Evolutionary conservation across 2,329 filamentous ascomycete genomes (phyloP).

Genomic region (Periglandula ipomoeae): DNA sequence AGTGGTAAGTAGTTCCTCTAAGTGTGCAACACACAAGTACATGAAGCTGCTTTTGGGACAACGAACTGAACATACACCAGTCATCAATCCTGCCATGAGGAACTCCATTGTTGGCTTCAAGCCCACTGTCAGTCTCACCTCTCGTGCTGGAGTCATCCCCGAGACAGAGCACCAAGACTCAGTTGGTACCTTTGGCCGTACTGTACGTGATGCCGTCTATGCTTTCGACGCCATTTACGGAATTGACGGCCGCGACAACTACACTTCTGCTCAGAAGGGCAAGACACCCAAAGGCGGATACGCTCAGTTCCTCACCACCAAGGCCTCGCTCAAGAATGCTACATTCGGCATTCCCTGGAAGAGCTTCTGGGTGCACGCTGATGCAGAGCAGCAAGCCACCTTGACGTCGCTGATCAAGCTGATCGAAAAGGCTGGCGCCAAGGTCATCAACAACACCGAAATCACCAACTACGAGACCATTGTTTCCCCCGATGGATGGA

Average conservation of each 20-base stretch:
- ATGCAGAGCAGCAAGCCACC: slow-evolving; percentile 42
- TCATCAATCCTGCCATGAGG: slow-evolving; percentile 63
- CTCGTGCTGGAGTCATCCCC: slow-evolving; percentile 54
- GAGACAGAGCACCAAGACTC: slow-evolving; percentile 60
- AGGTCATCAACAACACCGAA: slow-evolving; percentile 61
- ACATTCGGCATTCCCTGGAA: slow-evolving; percentile 64
- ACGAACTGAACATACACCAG: slow-evolving; percentile 15
- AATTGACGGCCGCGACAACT: slow-evolving; percentile 53
- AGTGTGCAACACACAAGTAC: background rate
- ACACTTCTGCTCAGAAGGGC: slow-evolving; percentile 48
- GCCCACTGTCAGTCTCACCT: slow-evolving; percentile 65
- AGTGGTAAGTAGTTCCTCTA: slow-evolving; percentile 32
- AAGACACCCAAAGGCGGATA: slow-evolving; percentile 49
- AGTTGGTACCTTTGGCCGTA: slow-evolving; percentile 58
- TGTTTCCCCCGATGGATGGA: slow-evolving; percentile 59
- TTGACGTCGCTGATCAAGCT: slow-evolving; percentile 39
- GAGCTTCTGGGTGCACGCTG: slow-evolving; percentile 58
- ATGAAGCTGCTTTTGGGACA: background rate
- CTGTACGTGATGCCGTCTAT: slow-evolving; percentile 58
- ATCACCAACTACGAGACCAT: slow-evolving; percentile 53
- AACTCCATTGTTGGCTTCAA: slow-evolving; percentile 66
- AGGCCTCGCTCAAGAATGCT: slow-evolving; percentile 46
- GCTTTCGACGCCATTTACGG: slow-evolving; percentile 62
- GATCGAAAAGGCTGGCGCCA: slow-evolving; percentile 53
- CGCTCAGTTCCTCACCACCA: slow-evolving; percentile 44